phyloP scores from a whole-genome alignment of 805 yeast genomes.

The Saccharomycopsis sp. region DNA sequence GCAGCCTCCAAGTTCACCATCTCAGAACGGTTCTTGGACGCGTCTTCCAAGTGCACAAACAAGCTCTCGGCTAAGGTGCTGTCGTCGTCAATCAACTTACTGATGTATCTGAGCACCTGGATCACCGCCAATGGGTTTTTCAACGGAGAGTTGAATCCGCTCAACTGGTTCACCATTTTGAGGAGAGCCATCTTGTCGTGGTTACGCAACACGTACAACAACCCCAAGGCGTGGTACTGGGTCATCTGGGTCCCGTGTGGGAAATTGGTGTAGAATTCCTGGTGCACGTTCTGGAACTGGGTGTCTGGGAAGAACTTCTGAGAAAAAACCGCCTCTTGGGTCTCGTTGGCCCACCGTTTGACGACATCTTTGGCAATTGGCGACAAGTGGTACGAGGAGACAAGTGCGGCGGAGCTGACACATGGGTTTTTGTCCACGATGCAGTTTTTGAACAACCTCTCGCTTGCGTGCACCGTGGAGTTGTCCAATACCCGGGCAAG shows the following conservation, averaged over 20 bases:
- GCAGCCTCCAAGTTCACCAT: slow-evolving; percentile 91
- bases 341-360: slow-evolving; percentile 88
- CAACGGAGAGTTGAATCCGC: slow-evolving; percentile 49
- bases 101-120: slow-evolving; percentile 77
- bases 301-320: slow-evolving; percentile 36
- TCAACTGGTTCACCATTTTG: slow-evolving; percentile 78
- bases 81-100: slow-evolving; percentile 67
- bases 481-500: slow-evolving; percentile 84
- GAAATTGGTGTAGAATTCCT: slow-evolving; percentile 28
- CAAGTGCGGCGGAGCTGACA: slow-evolving; percentile 89
- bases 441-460: slow-evolving; percentile 85
- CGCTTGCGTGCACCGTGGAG: slow-evolving; percentile 86
- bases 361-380: slow-evolving; percentile 90
- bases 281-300: slow-evolving; percentile 23
- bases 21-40: slow-evolving; percentile 76
- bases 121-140: slow-evolving; percentile 79
- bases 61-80: slow-evolving; percentile 46
- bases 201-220: slow-evolving; percentile 78
- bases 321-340: slow-evolving; percentile 79
- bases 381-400: slow-evolving; percentile 81
- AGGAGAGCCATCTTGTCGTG: slow-evolving; percentile 92
- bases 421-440: slow-evolving; percentile 86
- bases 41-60: slow-evolving; percentile 57
- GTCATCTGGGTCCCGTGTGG: slow-evolving; percentile 74
- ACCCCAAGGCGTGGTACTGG: slow-evolving; percentile 93